Base-by-base conservation (phyloP, 1,284 basidiomycete species). In the Porogramme epimiltina region DNA sequence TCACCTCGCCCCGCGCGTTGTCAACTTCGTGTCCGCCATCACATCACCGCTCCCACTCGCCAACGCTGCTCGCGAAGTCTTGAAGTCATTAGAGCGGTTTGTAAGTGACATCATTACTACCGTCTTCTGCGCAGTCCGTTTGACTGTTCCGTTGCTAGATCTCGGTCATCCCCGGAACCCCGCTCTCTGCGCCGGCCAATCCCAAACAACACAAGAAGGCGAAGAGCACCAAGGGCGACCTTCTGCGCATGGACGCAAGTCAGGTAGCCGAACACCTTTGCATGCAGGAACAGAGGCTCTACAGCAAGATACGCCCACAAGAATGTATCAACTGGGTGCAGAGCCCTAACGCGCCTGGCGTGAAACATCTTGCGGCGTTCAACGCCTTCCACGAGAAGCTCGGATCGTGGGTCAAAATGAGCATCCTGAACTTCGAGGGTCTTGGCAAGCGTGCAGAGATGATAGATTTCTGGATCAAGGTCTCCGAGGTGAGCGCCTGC, bases 381-480 rank as follows among this genome's bases (percentile, higher is more conserved):
- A 81, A 79, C 55, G 70, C 76, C 2, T 81, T 79, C 4, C 80
- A 84, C 62, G 83, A 87, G 59, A 79, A 79, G 58, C 66, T 91
- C 24, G 77, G 76, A 20, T 67, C 73, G 18, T 89, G 85, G 85
- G 85, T 89, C 18, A 86, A 85, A 63, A 68, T 67, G 26, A 85
- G 79, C 60, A 76, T 88, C 31, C 65, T 90, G 31, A 75, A 67
- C 46, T 70, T 74, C 46, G 79, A 83, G 10, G 70, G 69, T 2
- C 65, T 83, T 47, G 72, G 72, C 13, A 80, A 75, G 61, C 73
- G 86, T 39, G 78, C 82, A 4, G 77, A 82, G 47, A 78, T 75
- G n/a, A 70, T 89, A 31, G 84, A 87, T 52, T 79, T 83, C 63
- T 90, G 87, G 87, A 84, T 90, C 57, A 85, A 81, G 61, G 82